Evolutionary conservation across 2,329 filamentous ascomycete genomes (phyloP).

Genomic region (Penicillium sp.): DNA sequence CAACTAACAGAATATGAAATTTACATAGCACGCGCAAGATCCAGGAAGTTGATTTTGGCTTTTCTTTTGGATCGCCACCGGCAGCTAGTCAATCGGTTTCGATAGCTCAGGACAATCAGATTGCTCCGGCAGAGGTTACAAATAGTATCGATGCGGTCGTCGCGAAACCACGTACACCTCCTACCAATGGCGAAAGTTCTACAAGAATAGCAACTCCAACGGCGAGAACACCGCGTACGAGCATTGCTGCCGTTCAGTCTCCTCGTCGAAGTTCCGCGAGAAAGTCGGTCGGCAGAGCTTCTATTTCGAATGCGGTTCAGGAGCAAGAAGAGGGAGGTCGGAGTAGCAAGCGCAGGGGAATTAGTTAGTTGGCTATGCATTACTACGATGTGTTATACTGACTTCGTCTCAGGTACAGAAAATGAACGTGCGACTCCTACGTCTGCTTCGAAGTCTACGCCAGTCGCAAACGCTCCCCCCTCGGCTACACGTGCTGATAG

Average conservation of each 20-base stretch:
- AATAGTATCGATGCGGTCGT: conserved; percentile 19
- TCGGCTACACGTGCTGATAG: neutral
- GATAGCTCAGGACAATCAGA: conserved; percentile 23
- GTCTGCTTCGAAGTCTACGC: neutral
- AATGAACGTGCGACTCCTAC: neutral
- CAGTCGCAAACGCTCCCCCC: neutral
- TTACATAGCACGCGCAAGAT: conserved; percentile 42
- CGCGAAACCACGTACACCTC: conserved; percentile 14
- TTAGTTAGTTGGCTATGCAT: conserved; percentile 1
- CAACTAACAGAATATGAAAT: conserved; percentile 1
- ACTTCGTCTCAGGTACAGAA: neutral
- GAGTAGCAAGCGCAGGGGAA: conserved; percentile 12
- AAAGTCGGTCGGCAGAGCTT: neutral
- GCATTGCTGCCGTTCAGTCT: conserved; percentile 18
- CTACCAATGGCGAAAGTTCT: conserved; percentile 7
- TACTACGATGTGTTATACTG: neutral
- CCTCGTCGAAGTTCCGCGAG: conserved; percentile 25
- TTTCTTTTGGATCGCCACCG: conserved; percentile 40
- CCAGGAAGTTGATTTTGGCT: conserved; percentile 49
- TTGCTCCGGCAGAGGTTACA: conserved; percentile 16
- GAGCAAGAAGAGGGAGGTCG: conserved; percentile 8
- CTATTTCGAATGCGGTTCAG: neutral
- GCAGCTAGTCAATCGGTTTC: conserved; percentile 22
- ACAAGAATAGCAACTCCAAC: conserved; percentile 17
- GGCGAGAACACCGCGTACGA: conserved; percentile 14